phyloP scores from a whole-genome alignment of 805 yeast species.

The Kuraishia molischiana region DNA sequence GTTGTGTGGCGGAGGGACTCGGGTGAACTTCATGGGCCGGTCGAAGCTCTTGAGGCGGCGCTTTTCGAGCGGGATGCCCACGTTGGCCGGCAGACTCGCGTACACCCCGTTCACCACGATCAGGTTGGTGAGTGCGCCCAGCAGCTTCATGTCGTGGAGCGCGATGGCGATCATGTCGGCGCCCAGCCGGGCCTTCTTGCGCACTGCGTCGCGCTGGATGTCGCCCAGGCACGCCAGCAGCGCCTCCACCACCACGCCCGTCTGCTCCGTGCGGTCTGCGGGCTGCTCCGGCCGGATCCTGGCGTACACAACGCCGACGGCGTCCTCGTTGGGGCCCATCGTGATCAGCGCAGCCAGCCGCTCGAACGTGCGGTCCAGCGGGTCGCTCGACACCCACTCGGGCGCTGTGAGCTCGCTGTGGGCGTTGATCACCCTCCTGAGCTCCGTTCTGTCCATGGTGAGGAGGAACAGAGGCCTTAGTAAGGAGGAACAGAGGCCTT shows the following conservation, averaged over 20 bases:
- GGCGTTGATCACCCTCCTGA: no score
- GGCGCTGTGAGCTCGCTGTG: slow-evolving; percentile 7
- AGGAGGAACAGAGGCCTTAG: no score
- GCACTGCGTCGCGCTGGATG: slow-evolving; percentile 27
- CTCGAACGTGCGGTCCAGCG: slow-evolving; percentile 22
- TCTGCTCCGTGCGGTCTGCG: slow-evolving; percentile 3
- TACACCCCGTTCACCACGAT: slow-evolving; percentile 66
- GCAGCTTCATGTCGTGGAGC: slow-evolving; percentile 71
- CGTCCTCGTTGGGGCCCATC: neutral
- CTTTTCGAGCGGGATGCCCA: slow-evolving; percentile 57
- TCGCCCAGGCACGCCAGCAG: slow-evolving; percentile 25
- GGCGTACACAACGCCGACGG: neutral
- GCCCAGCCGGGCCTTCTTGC: slow-evolving; percentile 2
- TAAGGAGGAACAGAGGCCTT: no score
- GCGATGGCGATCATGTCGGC: slow-evolving; percentile 50
- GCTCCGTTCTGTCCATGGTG: no score
- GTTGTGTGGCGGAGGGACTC: slow-evolving; percentile 10
- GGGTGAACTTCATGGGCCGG: slow-evolving; percentile 12
- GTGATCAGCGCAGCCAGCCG: slow-evolving; percentile 8
- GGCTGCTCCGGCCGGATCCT: neutral
- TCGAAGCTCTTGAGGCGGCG: slow-evolving; percentile 42
- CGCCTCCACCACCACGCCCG: slow-evolving; percentile 20
- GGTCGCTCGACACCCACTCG: slow-evolving; percentile 16
- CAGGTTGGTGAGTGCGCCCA: slow-evolving; percentile 54
- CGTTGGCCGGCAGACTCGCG: slow-evolving; percentile 42